phyloP scores from a whole-genome alignment of 2,329 filamentous ascomycete species.

The Penicillium sp. region DNA sequence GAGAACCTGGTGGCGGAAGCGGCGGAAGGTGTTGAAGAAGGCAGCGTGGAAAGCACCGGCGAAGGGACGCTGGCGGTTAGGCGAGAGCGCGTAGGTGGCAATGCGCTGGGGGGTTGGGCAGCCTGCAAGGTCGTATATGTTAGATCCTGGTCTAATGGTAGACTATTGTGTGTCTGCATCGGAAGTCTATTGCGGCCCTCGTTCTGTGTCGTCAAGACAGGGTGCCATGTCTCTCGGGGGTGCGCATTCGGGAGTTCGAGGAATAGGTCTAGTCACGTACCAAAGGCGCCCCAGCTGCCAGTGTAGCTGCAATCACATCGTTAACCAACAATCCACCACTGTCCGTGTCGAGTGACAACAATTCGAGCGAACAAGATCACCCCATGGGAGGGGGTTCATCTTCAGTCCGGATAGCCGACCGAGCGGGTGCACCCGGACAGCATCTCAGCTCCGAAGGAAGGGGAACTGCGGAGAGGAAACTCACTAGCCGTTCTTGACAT shows the following conservation, averaged over 20 bases:
- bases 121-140: conserved; percentile 17
- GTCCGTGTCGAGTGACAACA: too few relatives aligned
- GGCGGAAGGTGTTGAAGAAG: conserved; percentile 92
- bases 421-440: conserved; percentile 24
- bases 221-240: conserved; percentile 1
- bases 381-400: not conserved
- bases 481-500: conserved; percentile 48
- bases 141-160: not conserved
- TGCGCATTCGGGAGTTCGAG: conserved; percentile 16
- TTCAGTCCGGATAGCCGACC: conserved; percentile 4
- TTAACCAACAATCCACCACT: conserved; percentile 22
- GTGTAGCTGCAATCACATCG: conserved; percentile 57
- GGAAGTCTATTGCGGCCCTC: not conserved
- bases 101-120: conserved; percentile 55
- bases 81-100: conserved; percentile 69
- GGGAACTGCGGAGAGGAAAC: conserved; percentile 21
- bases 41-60: conserved; percentile 75
- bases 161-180: not conserved
- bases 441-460: conserved; percentile 4
- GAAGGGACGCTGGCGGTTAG: conserved; percentile 86
- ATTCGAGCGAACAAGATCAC: too few relatives aligned
- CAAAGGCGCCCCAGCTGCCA: conserved; percentile 70
- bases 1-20: conserved; percentile 79
- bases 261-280: conserved; percentile 53
- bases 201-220: not conserved